Evolutionary conservation across 2,329 filamentous ascomycete species (phyloP), one percentile per base, ranked within the genome.

Genomic region (Cladophialophora chaetospira): DNA sequence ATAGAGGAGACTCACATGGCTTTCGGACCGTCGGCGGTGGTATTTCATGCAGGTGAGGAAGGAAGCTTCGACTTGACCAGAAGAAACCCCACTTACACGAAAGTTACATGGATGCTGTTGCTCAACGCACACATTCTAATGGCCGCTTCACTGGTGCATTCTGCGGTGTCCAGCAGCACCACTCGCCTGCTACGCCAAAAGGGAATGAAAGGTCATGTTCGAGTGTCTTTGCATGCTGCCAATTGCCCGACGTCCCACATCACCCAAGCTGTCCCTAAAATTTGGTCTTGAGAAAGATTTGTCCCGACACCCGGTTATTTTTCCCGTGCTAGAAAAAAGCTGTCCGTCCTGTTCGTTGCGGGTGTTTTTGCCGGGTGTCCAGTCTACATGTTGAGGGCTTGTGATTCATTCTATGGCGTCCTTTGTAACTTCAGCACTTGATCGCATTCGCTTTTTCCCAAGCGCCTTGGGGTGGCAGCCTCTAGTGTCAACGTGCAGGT

Each of bases 381-480:
- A 17, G 5, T 36, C 13, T 36, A 17, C 2, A 36, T 6, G 33
- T 15, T 36, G 2, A n/a, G 33, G 5, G 8, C 35, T 21, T 40
- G 17, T 13, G 31, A 5, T 3, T 17, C 8, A 19, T n/a, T 1
- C 25, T 13, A 58, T 61, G 49, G 23, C 54, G 13, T 53, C 59
- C 9, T 44, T 49, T 15, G 56, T 77, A 35, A 65, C 69, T 29
- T 68, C 68, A 47, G 69, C 72, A 31, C 71, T 75, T 15, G 69
- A 73, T 49, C 69, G 71, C 33, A 65, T 77, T 47, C 72, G 73
- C 48, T 73, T 66, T 53, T 73, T 74, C 53, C 71, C 77, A 28
- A 73, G 74, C 48, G 72, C 75, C 8, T 73, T 77, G 58, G 74
- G 77, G 8, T 80, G 78, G 75, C 73, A 69, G 5, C 77, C 78